Evolutionary conservation across 306 rosid genomes (phyloP), one percentile per base, ranked within the genome.

Genomic region (Dalbergia cochinchinensis): DNA sequence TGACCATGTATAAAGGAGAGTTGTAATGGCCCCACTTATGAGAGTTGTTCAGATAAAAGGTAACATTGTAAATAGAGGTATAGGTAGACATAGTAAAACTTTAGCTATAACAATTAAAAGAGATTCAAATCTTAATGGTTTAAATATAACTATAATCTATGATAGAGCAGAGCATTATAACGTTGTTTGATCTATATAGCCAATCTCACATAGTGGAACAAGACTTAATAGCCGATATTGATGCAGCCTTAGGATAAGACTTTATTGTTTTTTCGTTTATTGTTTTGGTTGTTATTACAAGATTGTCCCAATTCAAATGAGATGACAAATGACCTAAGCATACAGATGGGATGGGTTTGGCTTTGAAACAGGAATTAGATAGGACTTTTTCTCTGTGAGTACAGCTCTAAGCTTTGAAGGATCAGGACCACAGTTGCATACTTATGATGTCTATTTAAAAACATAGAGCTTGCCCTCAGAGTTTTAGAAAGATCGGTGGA

Each of bases 371-470:
- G 69, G 62, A 68, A 69, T 63, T 53, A 18, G 65, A 70, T 34
- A 33, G 63, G 69, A 54, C 41, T 79, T 14, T 73, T 37, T 37
- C 31, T 47, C 22, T 58, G 53, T 60, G 59, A 57, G 77, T 37
- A 51, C 58, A 48, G 66, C 45, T 33, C 53, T 11, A 45, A 68
- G 19, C 19, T 67, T 41, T 26, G 12, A 39, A 73, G 16, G 60
- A 58, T 83, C 6, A 72, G 86, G 86, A 83, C 86, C 83, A 83
- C 86, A 5, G 14, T 73, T 69, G 75, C 55, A 73, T 51, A 83
- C 86, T 83, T 73, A 78, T 78, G 86, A 83, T 83, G 86, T 83
- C 83, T 83, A 78, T 59, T 47, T 79, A 37, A 78, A 83, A 83
- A 73, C 80, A 83, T 73, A 63, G 57, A 54, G 72, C 69, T 68